Evolutionary conservation across 805 yeast species (phyloP), one percentile per base, ranked within the genome.

Genomic region (Ogataea wickerhamii): DNA sequence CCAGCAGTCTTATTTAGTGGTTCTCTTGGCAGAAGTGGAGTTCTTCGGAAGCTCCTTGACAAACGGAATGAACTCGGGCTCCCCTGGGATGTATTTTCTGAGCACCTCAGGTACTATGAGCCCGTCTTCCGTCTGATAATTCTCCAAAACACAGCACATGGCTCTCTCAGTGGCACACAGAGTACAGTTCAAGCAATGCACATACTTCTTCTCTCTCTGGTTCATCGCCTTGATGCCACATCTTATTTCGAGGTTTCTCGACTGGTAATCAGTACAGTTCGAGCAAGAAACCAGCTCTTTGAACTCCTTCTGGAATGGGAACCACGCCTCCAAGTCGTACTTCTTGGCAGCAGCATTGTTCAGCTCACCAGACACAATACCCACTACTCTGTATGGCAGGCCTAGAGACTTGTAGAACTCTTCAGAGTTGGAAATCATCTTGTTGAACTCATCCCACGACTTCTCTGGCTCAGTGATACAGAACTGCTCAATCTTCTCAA

Each of bases 291-390:
- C 98, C 58, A 93, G 80, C 73, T 93, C 98, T 71, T 93, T 93
- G 74, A 86, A 93, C 70, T 93, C 98, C 66, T 88, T 77, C 75
- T 93, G 98, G 86, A 75, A 93, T 61, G 98, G 98, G 94, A 93
- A 93, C 98, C 98, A 93, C 36, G 98, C 98, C 74, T 93, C 98
- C 61, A 93, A 77, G 72, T 93, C 98, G 72, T 83, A 93, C 68
- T 93, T 93, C 76, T 93, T 93, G 51, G 98, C 98, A 47, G 98
- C 98, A 37, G 98, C 97, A 56, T 93, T 93, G 76, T 93, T 93
- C 64, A 93, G 80, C 73, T 91, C 98, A 56, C 98, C 98, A 44
- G 96, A 87, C 47, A 93, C 98, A 66, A 93, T 93, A 55, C 95
- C 95, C 48, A 93, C 98, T 42, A 93, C 93, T 65, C 98, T 80